phyloP scores from a whole-genome alignment of 1,284 basidiomycete genomes.

The Trichosporon sp. region DNA sequence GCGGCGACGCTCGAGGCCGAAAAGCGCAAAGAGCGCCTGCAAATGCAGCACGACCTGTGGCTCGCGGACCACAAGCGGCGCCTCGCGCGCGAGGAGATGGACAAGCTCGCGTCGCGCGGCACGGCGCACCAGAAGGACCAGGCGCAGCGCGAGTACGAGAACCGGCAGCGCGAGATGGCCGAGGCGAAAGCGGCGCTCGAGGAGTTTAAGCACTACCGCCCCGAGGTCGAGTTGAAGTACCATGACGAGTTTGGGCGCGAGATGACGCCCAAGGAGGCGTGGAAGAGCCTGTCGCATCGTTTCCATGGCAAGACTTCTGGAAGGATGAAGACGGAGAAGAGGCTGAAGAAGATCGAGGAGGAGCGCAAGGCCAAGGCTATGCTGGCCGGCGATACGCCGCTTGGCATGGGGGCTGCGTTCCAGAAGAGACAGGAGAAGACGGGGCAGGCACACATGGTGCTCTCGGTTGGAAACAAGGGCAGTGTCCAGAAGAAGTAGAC shows the following conservation, averaged over 20 bases:
- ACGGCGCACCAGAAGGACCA: conserved; percentile 77
- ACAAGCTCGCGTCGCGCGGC: conserved; percentile 71
- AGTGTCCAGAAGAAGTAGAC: conserved; percentile 57
- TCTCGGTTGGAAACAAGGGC: conserved; percentile 91
- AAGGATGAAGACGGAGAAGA: conserved; percentile 91
- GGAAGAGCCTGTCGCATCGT: conserved; percentile 91
- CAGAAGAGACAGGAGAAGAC: conserved; percentile 85
- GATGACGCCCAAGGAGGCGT: conserved; percentile 91
- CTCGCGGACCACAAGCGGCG: conserved; percentile 78
- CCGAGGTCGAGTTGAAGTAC: conserved; percentile 94
- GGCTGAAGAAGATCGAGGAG: conserved; percentile 88
- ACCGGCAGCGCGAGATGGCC: conserved; percentile 84
- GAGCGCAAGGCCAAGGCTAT: conserved; percentile 89
- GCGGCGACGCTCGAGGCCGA: conserved; percentile 65
- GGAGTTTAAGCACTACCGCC: conserved; percentile 90
- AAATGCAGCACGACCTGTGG: conserved; percentile 87
- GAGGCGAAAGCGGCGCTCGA: conserved; percentile 83
- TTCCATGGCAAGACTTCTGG: conserved; percentile 95
- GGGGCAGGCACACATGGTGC: conserved; percentile 89
- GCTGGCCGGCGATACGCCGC: conserved; percentile 86
- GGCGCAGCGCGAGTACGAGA: conserved; percentile 91
- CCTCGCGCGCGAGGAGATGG: conserved; percentile 76
- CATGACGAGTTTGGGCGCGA: conserved; percentile 85
- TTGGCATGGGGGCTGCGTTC: conserved; percentile 89
- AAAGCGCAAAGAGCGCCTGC: conserved; percentile 61